Conservation (phyloP, 2,329 filamentous ascomycete species). For the Alternaria ventricosa region DNA sequence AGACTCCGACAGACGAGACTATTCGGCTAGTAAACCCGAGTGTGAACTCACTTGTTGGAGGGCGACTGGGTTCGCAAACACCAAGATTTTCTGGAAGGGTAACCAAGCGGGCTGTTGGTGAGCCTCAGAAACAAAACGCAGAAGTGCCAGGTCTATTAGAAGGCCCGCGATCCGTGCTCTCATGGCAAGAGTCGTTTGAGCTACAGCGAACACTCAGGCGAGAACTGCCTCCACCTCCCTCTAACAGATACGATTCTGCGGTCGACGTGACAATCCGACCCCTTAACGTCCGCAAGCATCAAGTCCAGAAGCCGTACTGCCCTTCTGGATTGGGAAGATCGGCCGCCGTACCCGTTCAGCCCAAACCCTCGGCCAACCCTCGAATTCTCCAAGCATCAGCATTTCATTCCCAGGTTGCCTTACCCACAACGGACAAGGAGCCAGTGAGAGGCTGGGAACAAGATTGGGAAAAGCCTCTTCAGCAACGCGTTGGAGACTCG, state of each 20-base stretch:
- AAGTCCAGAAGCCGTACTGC: background rate
- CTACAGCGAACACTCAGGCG: slow-evolving; percentile 1
- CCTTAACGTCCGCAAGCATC: background rate
- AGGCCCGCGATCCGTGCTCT: slow-evolving; percentile 1
- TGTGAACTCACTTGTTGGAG: slow-evolving; percentile 3
- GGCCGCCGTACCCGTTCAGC: background rate
- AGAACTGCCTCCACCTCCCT: background rate
- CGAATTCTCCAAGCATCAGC: background rate
- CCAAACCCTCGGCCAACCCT: background rate
- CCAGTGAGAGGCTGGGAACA: slow-evolving; percentile 7
- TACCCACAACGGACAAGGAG: background rate
- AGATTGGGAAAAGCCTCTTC: slow-evolving; percentile 12
- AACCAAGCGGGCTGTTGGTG: background rate
- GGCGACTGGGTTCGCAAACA: background rate
- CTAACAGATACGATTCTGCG: slow-evolving; percentile 7
- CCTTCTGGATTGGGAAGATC: background rate
- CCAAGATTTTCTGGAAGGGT: background rate
- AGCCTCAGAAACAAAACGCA: background rate
- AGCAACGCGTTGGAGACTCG: slow-evolving; percentile 2
- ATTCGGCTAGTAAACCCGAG: slow-evolving; percentile 11
- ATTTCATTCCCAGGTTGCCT: background rate
- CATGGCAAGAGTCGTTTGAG: slow-evolving; percentile 14
- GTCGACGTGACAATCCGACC: slow-evolving; percentile 9
- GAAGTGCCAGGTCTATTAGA: background rate
- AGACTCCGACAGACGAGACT: background rate